Evolutionary conservation across 1,284 basidiomycete species (phyloP).

Genomic region (Pterulicium gracile): DNA sequence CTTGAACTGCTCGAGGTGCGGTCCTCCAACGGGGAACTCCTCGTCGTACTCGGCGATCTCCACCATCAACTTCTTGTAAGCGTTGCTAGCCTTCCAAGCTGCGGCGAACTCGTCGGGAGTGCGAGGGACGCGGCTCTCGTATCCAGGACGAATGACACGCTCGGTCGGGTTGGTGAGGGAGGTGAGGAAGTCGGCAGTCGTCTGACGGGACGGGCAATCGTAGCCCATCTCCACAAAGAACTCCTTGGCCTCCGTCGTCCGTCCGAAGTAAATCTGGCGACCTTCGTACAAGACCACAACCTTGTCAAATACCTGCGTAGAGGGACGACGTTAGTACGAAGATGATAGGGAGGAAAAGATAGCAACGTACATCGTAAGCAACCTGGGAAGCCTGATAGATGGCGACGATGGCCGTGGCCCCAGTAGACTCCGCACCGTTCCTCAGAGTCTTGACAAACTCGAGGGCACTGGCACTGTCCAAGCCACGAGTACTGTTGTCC

Average conservation of each 20-base stretch:
- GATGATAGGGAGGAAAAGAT: not conserved
- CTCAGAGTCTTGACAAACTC: conserved; percentile 9
- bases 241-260: conserved; percentile 25
- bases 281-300: conserved; percentile 33
- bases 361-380: conserved; percentile 7
- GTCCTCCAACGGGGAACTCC: conserved; percentile 6
- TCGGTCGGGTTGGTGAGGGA: conserved; percentile 24
- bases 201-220: conserved; percentile 24
- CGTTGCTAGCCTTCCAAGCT: not conserved
- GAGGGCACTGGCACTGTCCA: conserved; percentile 9
- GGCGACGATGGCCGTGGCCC: conserved; percentile 8
- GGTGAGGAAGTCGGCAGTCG: conserved; percentile 32
- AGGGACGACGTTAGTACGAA: not conserved
- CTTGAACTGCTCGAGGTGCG: conserved; percentile 6
- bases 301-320: conserved; percentile 1
- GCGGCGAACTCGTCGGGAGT: conserved; percentile 2
- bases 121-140: conserved; percentile 1
- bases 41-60: not conserved
- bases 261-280: conserved; percentile 40
- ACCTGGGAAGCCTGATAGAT: conserved; percentile 10
- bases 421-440: conserved; percentile 3
- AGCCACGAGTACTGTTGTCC: conserved; percentile 19
- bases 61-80: not conserved
- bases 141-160: not conserved
- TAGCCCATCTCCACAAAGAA: conserved; percentile 40